Base-by-base conservation (phyloP, 306 rosid genomes). In the Lotus japonicus region DNA sequence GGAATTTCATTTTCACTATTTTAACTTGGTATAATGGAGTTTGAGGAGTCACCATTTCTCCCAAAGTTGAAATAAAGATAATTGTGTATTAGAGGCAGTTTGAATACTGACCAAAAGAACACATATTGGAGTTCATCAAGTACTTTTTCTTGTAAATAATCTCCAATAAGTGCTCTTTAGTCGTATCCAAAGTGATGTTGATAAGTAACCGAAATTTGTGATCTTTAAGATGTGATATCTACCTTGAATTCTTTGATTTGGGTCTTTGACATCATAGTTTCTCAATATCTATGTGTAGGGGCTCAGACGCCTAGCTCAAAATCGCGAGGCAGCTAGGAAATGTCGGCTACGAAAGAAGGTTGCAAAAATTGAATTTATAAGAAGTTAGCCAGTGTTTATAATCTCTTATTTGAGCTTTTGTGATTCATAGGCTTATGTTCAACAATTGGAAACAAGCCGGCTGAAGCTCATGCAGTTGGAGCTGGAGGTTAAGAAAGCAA, bases 291-390 rank as follows among this genome's bases (percentile, higher is more conserved):
- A n/a, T 56, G 55, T 64, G 43, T 70, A 92, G 95, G 86, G 58
- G 52, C 81, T 74, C 57, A 79, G 92, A 78, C 85, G 97, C 26
- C 77, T 92, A 21, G 96, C 88, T n/a, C 97, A 94, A 78, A 94
- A 94, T 75, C 89, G 99, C 12, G 95, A 92, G 78, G 97, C 97
- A 60, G 97, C 97, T 71, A 58, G 87, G 35, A 92, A 87, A 79
- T 87, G 97, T 55, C 82, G 96, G 16, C 52, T 80, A 70, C 74
- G 94, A 38, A 92, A 89, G 70, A 92, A 92, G 95, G 97, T 92
- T 31, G 36, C 5, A 43, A 42, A 31, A 31, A 31, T 7, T 31
- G 36, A 31, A 31, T 6, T 31, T 15, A 63, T 18, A 41, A 44
- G 33, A 31, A 31, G 36, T 36, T 50, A 21, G 26, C 31, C 31